Percentiles rank a stretch among this genome's conserved stretches.
phyloP scores from a whole-genome alignment of 768 basidiomycete genomes.

The Tricholoma sp. region DNA sequence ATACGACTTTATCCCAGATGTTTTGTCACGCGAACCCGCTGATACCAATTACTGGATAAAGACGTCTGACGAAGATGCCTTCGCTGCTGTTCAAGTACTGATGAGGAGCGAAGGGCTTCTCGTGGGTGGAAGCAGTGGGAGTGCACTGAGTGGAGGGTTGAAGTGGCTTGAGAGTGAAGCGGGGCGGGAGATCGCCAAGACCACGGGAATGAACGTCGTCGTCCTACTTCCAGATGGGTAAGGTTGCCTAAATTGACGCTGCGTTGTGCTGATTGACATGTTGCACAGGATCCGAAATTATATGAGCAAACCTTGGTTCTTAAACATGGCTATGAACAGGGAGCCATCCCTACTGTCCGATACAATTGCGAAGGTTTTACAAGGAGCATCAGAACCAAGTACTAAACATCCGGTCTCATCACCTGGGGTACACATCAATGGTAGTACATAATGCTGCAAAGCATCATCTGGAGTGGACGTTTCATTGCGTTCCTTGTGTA shows the following conservation, averaged over 20 bases:
- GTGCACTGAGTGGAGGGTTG: conserved; percentile 72
- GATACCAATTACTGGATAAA: conserved; percentile 83
- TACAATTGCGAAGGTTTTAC: conserved; percentile 36
- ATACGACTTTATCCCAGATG: conserved; percentile 88
- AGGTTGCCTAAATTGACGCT: conserved; percentile 23
- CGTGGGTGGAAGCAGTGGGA: conserved; percentile 92
- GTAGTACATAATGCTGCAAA: not conserved
- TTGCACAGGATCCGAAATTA: conserved; percentile 77
- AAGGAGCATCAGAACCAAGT: not conserved
- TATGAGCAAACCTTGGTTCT: conserved; percentile 92
- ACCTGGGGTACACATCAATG: not conserved
- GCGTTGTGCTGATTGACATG: conserved; percentile 1
- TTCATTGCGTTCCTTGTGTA: not conserved
- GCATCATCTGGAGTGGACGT: not conserved
- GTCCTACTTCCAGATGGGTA: conserved; percentile 88
- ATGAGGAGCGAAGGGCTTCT: conserved; percentile 87
- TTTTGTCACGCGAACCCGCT: conserved; percentile 57
- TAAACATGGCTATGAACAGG: conserved; percentile 55
- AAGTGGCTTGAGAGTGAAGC: conserved; percentile 69
- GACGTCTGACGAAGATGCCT: conserved; percentile 76
- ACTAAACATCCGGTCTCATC: conserved; percentile 1
- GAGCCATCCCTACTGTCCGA: conserved; percentile 50
- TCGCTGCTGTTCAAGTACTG: conserved; percentile 63
- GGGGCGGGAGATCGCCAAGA: conserved; percentile 58
- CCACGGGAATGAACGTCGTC: conserved; percentile 80